Evolutionary conservation across 1,284 basidiomycete genomes (phyloP).

Genomic region (Cryptococcus floricola): DNA sequence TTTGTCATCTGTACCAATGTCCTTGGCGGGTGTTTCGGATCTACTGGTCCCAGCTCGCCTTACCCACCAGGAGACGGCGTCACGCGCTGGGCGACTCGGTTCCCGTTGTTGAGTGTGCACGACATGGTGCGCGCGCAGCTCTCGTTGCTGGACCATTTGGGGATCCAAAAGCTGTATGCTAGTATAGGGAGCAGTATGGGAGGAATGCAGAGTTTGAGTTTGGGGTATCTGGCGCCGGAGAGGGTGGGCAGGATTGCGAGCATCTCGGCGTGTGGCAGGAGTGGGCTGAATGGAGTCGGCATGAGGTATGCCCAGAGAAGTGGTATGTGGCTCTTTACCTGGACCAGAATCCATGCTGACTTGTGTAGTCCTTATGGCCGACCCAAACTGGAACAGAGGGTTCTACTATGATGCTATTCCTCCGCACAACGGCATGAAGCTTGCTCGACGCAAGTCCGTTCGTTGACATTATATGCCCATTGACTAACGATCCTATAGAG

Average conservation of each 20-base stretch:
- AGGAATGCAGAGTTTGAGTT: constrained; percentile 95
- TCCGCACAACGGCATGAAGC: constrained; percentile 97
- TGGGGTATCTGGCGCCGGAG: constrained; percentile 86
- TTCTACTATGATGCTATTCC: constrained; percentile 95
- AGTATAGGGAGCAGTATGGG: constrained; percentile 95
- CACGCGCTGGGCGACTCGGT: constrained; percentile 78
- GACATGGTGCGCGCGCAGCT: constrained; percentile 96
- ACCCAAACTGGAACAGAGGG: constrained; percentile 98
- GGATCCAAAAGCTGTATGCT: constrained; percentile 81
- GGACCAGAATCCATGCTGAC: background rate
- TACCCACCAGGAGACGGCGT: constrained; percentile 53
- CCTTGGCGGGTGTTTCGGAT: constrained; percentile 94
- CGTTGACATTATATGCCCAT: constrained; percentile 1
- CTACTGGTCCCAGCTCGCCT: constrained; percentile 86
- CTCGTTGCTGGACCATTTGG: constrained; percentile 75
- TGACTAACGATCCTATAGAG: constrained; percentile 55
- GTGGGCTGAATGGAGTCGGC: constrained; percentile 85
- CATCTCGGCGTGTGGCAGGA: constrained; percentile 90
- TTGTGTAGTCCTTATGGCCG: constrained; percentile 84
- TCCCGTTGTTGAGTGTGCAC: constrained; percentile 88
- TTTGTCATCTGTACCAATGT: constrained; percentile 97
- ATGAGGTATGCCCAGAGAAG: constrained; percentile 94
- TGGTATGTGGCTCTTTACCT: constrained; percentile 56
- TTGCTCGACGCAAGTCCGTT: constrained; percentile 77
- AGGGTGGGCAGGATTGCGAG: constrained; percentile 84